These are phyloP conservation scores for Thuidium tamariscinum DNA, from an alignment of 225 moss, liverwort and hornwort species.

Conservation along the genomic window DNA sequence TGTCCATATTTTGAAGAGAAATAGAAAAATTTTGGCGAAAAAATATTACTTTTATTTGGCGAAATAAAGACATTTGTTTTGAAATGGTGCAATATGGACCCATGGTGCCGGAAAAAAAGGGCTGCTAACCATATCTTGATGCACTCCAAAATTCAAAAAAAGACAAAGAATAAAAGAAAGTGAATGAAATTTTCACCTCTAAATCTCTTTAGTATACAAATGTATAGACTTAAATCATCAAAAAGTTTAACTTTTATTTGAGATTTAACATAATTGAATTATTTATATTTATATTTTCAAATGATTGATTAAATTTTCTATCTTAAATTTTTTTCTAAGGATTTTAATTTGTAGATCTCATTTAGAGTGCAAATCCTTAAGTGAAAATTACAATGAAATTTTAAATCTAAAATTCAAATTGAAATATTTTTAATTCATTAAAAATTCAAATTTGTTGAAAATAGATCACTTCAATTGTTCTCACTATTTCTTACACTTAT, in stretches of 20 bases:
- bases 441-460: no score
- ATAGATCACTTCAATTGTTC: background rate
- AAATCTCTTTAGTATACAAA: background rate
- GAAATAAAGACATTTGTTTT: no score
- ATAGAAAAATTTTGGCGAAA: no score
- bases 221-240: background rate
- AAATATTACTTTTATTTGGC: no score
- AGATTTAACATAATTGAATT: background rate
- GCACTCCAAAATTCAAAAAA: background rate
- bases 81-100: no score
- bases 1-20: no score
- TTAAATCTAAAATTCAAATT: background rate
- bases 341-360: background rate
- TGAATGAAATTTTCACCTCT: rapidly evolving
- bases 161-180: no score
- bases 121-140: no score
- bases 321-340: no score
- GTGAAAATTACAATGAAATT: background rate
- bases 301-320: background rate
- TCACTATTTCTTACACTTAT: background rate
- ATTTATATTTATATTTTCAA: background rate
- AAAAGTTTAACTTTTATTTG: rapidly evolving
- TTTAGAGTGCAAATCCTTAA: background rate
- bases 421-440: background rate
- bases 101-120: no score